phyloP scores from a whole-genome alignment of 1,284 basidiomycete species.

The Leucoagaricus sp. region DNA sequence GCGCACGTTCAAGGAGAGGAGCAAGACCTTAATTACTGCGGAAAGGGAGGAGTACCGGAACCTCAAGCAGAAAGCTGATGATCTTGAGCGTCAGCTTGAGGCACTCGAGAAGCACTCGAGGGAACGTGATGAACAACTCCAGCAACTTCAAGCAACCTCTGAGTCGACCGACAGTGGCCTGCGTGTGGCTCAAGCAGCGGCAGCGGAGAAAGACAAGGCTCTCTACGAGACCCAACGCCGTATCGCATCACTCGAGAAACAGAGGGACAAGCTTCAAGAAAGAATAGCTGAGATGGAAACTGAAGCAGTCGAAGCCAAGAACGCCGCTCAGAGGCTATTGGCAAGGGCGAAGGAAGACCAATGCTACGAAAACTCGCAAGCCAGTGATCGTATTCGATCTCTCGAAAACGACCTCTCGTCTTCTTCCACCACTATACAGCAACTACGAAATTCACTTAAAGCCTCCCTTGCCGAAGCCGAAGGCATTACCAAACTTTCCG shows the following conservation, averaged over 20 bases:
- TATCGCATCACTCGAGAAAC: background rate
- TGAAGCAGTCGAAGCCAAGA: background rate
- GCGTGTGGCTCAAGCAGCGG: background rate
- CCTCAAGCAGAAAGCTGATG: background rate
- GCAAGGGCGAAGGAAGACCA: slow-evolving; percentile 5
- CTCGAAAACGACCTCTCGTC: slow-evolving; percentile 3
- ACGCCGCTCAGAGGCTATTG: slow-evolving; percentile 4
- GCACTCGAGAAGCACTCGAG: background rate
- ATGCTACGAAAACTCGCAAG: background rate
- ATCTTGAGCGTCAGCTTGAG: background rate
- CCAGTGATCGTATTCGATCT: background rate
- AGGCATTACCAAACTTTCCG: background rate
- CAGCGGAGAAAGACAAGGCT: background rate
- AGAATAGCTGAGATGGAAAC: slow-evolving; percentile 1
- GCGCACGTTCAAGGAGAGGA: slow-evolving; percentile 4
- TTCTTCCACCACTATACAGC: background rate
- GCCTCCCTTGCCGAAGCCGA: slow-evolving; percentile 1
- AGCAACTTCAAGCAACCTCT: background rate
- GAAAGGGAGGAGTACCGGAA: background rate
- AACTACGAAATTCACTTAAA: slow-evolving; percentile 1
- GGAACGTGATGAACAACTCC: slow-evolving; percentile 1
- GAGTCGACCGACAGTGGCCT: background rate
- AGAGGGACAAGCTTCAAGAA: background rate
- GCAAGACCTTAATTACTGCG: background rate
- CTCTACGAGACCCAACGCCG: background rate